Base-by-base conservation (phyloP, 1,284 basidiomycete genomes). In the Irpex lacteus region DNA sequence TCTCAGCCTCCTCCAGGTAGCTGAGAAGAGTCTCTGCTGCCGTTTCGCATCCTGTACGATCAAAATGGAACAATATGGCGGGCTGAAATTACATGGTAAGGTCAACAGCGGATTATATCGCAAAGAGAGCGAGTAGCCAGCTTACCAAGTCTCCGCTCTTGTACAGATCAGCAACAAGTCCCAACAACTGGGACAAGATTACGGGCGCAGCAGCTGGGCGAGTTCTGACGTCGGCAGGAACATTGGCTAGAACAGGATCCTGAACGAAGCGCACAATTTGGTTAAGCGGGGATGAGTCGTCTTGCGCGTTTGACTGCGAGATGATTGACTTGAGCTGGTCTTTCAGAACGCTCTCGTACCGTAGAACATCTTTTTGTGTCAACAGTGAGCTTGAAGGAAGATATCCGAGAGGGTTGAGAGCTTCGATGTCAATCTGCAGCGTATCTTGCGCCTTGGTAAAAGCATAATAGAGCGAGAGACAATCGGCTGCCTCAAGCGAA, bases 61-160 rank as follows among this genome's bases (percentile, higher is more conserved):
- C 85, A 68, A 91, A 89, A 64, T 79, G 82, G 77, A 91, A 91
- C 19, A 90, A 70, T 5, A 91, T 81, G 0, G 87, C 89, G 2
- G 88, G 88, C 84, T 89, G 62, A 68, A 57, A 58, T n/a, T 4
- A 34, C 21, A 3, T 9, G 11, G 4, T 9, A 21, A 2, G 13
- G 4, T n/a, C 40, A 44, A 44, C n/a, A n/a, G 36, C 32, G 38
- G 50, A 49, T 61, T 5, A 53, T 61, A 55, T 57, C 54, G 55
- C 15, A 55, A 37, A 49, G 38, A 68, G 61, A 55, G 38, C 65
- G 53, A 36, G 65, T 19, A 5, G 34, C 34, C 7, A 26, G 21
- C 86, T 69, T 67, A 89, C 88, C 50, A 89, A 74, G 63, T 86
- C 78, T 1, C 78, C 80, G 50, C 70, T 74, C 0, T 70, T 73